Evolutionary conservation across 306 rosid genomes (phyloP), one percentile per base, ranked within the genome.

Genomic region (Fragaria nilgerrensis): DNA sequence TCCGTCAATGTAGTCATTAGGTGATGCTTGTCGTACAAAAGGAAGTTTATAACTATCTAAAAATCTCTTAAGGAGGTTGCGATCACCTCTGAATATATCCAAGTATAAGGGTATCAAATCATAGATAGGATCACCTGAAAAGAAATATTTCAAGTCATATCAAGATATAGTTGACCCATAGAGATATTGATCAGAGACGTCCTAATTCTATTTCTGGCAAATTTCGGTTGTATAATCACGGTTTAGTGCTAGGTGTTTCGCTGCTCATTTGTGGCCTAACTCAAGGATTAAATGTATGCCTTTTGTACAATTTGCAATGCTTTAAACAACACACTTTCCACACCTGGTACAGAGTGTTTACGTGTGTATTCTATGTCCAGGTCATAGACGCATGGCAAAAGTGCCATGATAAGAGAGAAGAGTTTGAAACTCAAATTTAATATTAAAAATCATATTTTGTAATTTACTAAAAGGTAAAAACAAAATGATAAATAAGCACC

Each of bases 31-130:
- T 84, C 76, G 77, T 32, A 82, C 82, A 44, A 89, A 83, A 65
- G 97, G 97, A 80, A 95, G 97, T 83, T 86, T 95, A 82, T 95
- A 95, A 78, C 96, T 92, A 84, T 87, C 91, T 77, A 92, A 76
- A 80, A 92, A 86, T 23, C 45, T 81, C 86, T 82, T 80, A 13
- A 95, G 88, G 81, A 92, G 97, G 70, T 10, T 0, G 3, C 83
- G 53, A 82, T 95, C 91, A 41, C 99, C 97, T 92, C 97, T 92
- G 82, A 90, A 92, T 77, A 95, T 80, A 82, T 95, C 99, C 79
- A 95, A 81, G 84, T 92, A 80, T 79, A 91, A 80, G 14, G 99
- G 99, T 88, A 95, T 90, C 88, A 95, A 75, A 75, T 95, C 97
- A 79, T 70, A 80, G 70, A 92, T 78, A 58, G 94, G 96, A 80